Evolutionary conservation across 106 monocot species (phyloP), one percentile per base, ranked within the genome.

Genomic region (Dioscorea dumetorum): DNA sequence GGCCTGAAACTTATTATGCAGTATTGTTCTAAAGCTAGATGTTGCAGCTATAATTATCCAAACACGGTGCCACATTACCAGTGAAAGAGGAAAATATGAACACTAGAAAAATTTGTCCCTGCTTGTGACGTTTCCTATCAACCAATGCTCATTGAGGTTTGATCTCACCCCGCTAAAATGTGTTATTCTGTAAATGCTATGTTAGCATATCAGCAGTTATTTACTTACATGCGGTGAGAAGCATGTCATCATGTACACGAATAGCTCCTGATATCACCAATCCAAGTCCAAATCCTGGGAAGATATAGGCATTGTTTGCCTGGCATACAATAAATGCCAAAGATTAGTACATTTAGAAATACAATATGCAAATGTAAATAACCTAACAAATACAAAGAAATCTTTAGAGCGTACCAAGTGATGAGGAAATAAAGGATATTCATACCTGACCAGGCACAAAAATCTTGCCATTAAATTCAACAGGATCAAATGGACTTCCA

Each of bases 171-270:
- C 5, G 10, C 6, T 0, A 41, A 41, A 41, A 41, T 41, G 41
- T 41, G 41, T 41, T 3, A 5, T 41, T 41, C 10, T 0, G 41
- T 41, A 0, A 10, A 41, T 41, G 41, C 6, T 10, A 6, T 41
- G 22, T 12, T 20, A 72, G 13, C 2, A 10, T 48, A 33, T 20
- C 21, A 34, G 8, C 33, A 58, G 49, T 58, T 51, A 33, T 56
- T 61, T 57, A 77, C 89, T 85, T 77, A 85, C 85, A 83, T 8
- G 90, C 93, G 72, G 89, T 82, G 66, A 94, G 85, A 65, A 94
- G 94, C 90, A 94, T 91, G 69, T 94, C 94, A 70, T 94, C 88
- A 67, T 94, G 94, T 19, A 91, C 90, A 34, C 90, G 90, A 31
- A 85, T 91, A 14, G 94, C 88, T 50, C 94, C 94, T 14, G 85